A percentile compares a stretch with the other conserved stretches of the same genome.
phyloP scores from a whole-genome alignment of 768 basidiomycete species.

The Rhizopogon vesiculosus region DNA sequence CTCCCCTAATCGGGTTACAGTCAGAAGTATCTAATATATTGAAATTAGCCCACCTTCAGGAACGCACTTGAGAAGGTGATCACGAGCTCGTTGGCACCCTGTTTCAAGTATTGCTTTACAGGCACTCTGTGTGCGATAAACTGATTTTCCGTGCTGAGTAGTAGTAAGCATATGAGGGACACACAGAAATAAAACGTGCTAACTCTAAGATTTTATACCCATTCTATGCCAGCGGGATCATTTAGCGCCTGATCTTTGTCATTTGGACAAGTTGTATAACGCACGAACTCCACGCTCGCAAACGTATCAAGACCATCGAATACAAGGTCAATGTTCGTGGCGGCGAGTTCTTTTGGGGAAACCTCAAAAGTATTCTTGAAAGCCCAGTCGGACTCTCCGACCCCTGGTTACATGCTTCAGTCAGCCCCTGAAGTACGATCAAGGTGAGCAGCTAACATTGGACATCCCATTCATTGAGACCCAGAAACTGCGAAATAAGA shows the following conservation, averaged over 20 bases:
- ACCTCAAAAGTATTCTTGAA: conserved; percentile 68
- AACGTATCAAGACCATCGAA: conserved; percentile 95
- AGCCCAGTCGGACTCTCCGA: conserved; percentile 83
- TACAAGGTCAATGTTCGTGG: conserved; percentile 62
- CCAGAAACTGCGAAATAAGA: conserved; percentile 50
- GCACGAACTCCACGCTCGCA: conserved; percentile 63
- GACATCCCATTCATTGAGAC: conserved; percentile 83
- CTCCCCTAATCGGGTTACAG: conserved; percentile 47
- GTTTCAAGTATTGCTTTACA: conserved; percentile 49
- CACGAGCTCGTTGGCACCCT: conserved; percentile 60
- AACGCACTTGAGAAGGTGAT: conserved; percentile 76
- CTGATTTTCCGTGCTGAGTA: conserved; percentile 68
- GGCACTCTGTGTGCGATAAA: conserved; percentile 70
- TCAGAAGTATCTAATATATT: neutral
- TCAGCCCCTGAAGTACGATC: neutral
- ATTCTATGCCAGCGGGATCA: conserved; percentile 46
- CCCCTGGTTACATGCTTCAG: conserved; percentile 46
- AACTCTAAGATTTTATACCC: conserved; percentile 63
- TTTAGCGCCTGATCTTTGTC: neutral
- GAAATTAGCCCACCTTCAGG: conserved; percentile 41
- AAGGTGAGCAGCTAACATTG: conserved; percentile 57
- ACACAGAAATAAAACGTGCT: neutral
- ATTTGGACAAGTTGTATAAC: conserved; percentile 12
- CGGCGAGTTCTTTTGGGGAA: conserved; percentile 39
- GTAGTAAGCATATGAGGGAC: neutral